Evolutionary conservation across 73 alveolate species (phyloP).

Genomic region (Symbiodinium natans): DNA sequence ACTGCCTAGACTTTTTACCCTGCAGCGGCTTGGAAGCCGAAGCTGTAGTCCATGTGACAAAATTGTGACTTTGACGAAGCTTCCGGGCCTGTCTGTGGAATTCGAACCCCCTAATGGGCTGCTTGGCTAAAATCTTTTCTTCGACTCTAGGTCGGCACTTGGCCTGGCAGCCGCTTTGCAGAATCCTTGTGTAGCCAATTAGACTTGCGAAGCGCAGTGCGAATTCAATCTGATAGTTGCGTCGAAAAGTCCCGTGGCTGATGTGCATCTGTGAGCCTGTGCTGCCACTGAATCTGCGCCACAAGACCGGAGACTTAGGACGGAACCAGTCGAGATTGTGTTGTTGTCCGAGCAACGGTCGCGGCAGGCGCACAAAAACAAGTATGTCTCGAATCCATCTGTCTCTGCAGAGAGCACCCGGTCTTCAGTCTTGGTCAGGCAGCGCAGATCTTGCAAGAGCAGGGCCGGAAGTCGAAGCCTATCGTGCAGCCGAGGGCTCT

Average conservation of each 20-base stretch:
- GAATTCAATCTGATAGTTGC: too few species aligned
- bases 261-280: too few species aligned
- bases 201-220: too few species aligned
- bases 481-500: neutral
- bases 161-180: too few species aligned
- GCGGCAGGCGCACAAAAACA: slow-evolving; percentile 51
- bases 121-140: too few species aligned
- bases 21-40: neutral
- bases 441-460: slow-evolving; percentile 41
- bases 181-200: neutral
- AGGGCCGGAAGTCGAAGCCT: slow-evolving; percentile 14
- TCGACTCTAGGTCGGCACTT: too few species aligned
- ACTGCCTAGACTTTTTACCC: neutral
- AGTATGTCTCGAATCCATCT: neutral
- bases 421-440: slow-evolving; percentile 19
- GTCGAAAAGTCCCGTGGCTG: too few species aligned
- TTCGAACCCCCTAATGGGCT: neutral
- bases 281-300: neutral
- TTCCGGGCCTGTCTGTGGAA: neutral
- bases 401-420: neutral
- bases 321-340: slow-evolving; percentile 88
- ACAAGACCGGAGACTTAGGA: too few species aligned
- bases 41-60: neutral
- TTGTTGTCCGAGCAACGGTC: slow-evolving; percentile 62
- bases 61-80: neutral